Evolutionary conservation across 768 basidiomycete genomes (phyloP), one percentile per base, ranked within the genome.

Genomic region (Mycena chlorophos): DNA sequence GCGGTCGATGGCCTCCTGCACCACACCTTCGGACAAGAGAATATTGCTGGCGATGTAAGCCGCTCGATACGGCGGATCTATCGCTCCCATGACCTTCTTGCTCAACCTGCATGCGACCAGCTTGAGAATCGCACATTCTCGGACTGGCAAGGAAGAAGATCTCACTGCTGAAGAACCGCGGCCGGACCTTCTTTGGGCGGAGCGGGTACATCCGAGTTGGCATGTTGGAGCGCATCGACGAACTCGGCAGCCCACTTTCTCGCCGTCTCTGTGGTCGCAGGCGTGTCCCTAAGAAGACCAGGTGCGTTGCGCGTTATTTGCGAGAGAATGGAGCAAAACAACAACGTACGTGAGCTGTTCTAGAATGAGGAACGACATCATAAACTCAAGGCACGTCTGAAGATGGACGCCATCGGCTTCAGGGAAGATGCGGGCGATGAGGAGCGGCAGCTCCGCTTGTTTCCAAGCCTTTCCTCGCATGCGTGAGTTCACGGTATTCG

Each of bases 301-400:
- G 3, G 16, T n/a, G 3, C 20, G 17, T 52, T 16, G 47, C 31
- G 4, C 20, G 16, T n/a, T 3, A 25, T 23, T 52, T 16, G 47
- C 31, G 4, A 26, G 5, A 27, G 37, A 8, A 34, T 29, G 17
- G 10, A 16, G 8, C n/a, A 30, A 5, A 29, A 19, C 22, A 31
- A 10, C 3, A 25, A 37, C 57, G 49, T 54, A 65, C 66, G 62
- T 67, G 28, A 63, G 30, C 26, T 63, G 55, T 26, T 67, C 66
- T 17, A 67, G 39, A n/a, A 65, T 60, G 29, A 67, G 49, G 42
- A 62, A 59, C 54, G 61, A 56, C 57, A 51, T 64, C 60, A 65
- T 60, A 3, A 25, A 57, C 5, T 63, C 60, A 3, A 65, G 53
- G 49, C 56, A 55, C 31, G 62, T 63, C 17, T 53, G 57, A 31